phyloP scores from a whole-genome alignment of 768 basidiomycete genomes.

The Daedaleopsis sinensis region DNA sequence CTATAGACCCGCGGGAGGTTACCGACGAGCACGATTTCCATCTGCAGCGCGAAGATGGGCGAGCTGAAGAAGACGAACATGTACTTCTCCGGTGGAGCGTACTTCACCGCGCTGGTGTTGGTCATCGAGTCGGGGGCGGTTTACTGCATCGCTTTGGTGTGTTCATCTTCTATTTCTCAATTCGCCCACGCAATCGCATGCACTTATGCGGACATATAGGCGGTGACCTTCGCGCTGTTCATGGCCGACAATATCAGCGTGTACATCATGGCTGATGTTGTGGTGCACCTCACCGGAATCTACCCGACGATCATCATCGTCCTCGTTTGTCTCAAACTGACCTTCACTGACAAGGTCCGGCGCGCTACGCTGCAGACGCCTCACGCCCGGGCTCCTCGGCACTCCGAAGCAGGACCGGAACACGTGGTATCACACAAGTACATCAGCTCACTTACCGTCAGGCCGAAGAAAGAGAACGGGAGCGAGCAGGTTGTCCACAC shows the following conservation, averaged over 20 bases:
- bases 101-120: background rate
- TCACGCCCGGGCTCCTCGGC: too few relatives aligned
- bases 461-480: too few relatives aligned
- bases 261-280: background rate
- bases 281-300: background rate
- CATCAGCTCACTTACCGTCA: too few relatives aligned
- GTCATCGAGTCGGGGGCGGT: background rate
- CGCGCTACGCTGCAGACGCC: background rate
- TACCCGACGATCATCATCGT: background rate
- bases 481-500: too few relatives aligned
- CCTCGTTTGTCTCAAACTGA: background rate
- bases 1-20: too few relatives aligned
- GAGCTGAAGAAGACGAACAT: background rate
- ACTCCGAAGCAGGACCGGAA: too few relatives aligned
- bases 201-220: too few relatives aligned
- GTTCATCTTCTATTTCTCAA: background rate
- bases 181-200: background rate
- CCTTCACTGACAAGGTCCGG: background rate
- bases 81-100: background rate
- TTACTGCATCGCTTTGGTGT: background rate
- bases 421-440: too few relatives aligned
- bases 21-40: too few relatives aligned
- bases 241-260: background rate
- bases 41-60: background rate
- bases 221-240: background rate